Conservation (phyloP, 2,329 filamentous ascomycete species). For the Tolypocladium pustulatum region DNA sequence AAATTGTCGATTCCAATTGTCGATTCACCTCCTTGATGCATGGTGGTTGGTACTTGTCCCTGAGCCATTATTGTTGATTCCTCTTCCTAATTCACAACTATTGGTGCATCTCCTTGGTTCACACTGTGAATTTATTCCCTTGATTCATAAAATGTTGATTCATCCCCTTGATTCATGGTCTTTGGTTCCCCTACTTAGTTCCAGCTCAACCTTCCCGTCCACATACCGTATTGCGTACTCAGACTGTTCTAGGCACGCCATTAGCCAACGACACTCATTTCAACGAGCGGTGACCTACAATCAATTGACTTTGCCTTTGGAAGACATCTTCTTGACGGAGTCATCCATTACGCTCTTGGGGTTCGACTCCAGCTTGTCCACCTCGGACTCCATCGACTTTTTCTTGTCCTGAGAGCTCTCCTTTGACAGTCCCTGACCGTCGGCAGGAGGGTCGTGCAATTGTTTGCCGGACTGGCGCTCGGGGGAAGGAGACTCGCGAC, state of each 20-base stretch:
- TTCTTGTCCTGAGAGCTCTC: conserved; percentile 45
- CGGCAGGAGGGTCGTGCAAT: conserved; percentile 44
- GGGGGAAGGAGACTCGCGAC: conserved; percentile 69
- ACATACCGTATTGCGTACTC: no score
- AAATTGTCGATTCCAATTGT: background rate
- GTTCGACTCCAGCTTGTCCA: conserved; percentile 51
- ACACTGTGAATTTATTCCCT: no score
- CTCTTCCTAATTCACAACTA: no score
- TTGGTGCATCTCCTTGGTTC: background rate
- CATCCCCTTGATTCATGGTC: no score
- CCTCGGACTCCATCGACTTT: conserved; percentile 37
- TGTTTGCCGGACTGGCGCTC: conserved; percentile 57
- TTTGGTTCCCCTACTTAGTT: no score
- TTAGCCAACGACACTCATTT: background rate
- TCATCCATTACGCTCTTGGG: conserved; percentile 55
- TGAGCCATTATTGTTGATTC: no score
- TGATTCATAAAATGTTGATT: no score
- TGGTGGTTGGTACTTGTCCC: no score
- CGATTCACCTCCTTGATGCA: no score
- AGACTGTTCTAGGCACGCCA: background rate
- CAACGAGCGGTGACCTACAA: background rate
- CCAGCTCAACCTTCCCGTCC: background rate
- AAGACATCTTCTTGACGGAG: conserved; percentile 47
- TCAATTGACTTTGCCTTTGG: conserved; percentile 29
- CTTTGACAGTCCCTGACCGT: conserved; percentile 39